phyloP scores from a whole-genome alignment of 2,329 filamentous ascomycete genomes.

The Penicillium fuscoglaucum region DNA sequence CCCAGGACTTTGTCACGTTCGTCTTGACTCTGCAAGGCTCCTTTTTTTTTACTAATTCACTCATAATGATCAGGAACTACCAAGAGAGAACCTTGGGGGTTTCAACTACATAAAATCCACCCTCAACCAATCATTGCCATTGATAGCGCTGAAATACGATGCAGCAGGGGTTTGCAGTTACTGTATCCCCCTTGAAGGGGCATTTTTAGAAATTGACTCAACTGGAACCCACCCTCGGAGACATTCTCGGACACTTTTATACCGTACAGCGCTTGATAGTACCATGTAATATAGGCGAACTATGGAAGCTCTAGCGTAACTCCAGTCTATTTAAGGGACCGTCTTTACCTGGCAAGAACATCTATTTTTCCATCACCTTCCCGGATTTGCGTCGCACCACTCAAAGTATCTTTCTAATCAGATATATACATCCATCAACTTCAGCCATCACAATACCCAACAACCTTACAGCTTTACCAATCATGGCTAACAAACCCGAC shows the following conservation, averaged over 20 bases:
- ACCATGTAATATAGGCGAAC: background rate
- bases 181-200: background rate
- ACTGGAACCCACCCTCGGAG: constrained; percentile 13
- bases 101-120: background rate
- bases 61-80: background rate
- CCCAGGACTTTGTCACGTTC: too few species aligned
- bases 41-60: background rate
- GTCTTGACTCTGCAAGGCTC: background rate
- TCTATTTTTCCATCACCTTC: background rate
- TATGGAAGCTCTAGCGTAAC: background rate
- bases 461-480: background rate
- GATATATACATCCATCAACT: background rate
- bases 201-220: background rate
- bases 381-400: background rate
- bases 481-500: constrained; percentile 7
- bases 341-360: background rate
- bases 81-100: background rate
- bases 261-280: background rate
- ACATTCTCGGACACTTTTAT: constrained; percentile 26
- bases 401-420: background rate
- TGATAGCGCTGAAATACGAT: background rate
- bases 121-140: background rate
- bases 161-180: background rate
- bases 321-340: background rate
- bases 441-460: background rate